Conservation (phyloP, 1,284 basidiomycete genomes). For the Cryptococcus hybrid region DNA sequence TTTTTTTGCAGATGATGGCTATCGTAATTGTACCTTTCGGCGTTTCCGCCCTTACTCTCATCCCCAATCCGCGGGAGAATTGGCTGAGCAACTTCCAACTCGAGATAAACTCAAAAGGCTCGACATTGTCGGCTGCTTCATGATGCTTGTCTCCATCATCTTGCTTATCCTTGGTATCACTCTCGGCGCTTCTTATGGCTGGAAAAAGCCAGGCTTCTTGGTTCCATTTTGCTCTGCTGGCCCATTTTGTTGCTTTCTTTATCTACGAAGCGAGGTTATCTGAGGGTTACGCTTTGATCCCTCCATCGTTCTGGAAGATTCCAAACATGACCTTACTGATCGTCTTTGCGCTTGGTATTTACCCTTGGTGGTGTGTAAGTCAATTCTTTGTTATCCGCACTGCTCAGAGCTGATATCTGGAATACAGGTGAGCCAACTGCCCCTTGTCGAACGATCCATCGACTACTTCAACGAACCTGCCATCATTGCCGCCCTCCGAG, state of each 20-base stretch:
- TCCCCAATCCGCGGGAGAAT: conserved; percentile 29
- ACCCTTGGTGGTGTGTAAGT: conserved; percentile 23
- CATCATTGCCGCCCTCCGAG: conserved; percentile 23
- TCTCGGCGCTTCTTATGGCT: conserved; percentile 42
- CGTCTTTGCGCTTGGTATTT: conserved; percentile 26
- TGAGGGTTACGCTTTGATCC: conserved; percentile 30
- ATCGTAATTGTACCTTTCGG: conserved; percentile 30
- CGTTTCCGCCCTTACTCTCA: conserved; percentile 14
- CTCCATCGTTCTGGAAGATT: conserved; percentile 32
- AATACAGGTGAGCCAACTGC: conserved; percentile 11
- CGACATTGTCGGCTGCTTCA: conserved; percentile 35
- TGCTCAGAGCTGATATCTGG: too few species aligned
- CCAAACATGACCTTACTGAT: conserved; percentile 34
- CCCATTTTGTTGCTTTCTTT: conserved; percentile 35
- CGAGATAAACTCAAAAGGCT: conserved; percentile 36
- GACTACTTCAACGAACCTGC: conserved; percentile 14
- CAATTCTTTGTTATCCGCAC: too few species aligned
- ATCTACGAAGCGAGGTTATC: conserved; percentile 33
- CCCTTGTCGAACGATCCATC: conserved; percentile 21
- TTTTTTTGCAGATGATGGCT: conserved; percentile 14
- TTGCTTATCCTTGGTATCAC: conserved; percentile 47
- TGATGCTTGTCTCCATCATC: conserved; percentile 37
- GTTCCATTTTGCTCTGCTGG: conserved; percentile 43
- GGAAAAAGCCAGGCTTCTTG: conserved; percentile 40
- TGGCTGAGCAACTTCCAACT: conserved; percentile 5